A percentile compares a stretch with the other conserved stretches of the same genome.
These are phyloP conservation scores for Gaeumannomyces sp. DNA, from an alignment of 2,329 filamentous ascomycete genomes.

Conservation along the genomic window DNA sequence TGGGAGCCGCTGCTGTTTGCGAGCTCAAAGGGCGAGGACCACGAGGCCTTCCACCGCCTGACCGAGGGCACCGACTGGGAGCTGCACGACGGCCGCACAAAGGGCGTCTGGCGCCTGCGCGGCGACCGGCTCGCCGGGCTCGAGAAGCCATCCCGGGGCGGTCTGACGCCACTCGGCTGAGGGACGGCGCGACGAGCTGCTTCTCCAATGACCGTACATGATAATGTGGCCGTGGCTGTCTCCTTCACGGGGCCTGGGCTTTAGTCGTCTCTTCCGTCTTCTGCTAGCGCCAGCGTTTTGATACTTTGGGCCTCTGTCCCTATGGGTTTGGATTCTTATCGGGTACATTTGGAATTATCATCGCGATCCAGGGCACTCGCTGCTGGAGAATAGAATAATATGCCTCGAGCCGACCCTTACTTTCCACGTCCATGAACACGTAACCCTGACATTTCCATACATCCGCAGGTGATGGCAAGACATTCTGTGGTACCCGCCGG, in stretches of 20 bases:
- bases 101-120: constrained; percentile 32
- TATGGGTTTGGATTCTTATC: background rate
- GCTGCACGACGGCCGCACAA: constrained; percentile 28
- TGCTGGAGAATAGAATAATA: background rate
- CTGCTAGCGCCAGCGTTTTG: background rate
- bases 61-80: constrained; percentile 23
- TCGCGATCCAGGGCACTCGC: background rate
- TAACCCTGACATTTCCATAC: no score
- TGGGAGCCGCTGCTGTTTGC: constrained; percentile 37
- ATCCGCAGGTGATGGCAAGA: no score
- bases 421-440: background rate
- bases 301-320: background rate
- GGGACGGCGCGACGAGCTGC: no score
- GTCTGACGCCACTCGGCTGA: constrained; percentile 23
- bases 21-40: constrained; percentile 20
- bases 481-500: no score
- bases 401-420: background rate
- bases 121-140: constrained; percentile 17
- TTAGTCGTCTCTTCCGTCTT: background rate
- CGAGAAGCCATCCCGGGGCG: constrained; percentile 27
- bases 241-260: no score
- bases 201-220: no score
- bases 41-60: constrained; percentile 26
- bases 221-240: no score
- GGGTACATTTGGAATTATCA: background rate